Evolutionary conservation across 306 rosid species (phyloP), one percentile per base, ranked within the genome.

Genomic region (Lathyrus sativus): DNA sequence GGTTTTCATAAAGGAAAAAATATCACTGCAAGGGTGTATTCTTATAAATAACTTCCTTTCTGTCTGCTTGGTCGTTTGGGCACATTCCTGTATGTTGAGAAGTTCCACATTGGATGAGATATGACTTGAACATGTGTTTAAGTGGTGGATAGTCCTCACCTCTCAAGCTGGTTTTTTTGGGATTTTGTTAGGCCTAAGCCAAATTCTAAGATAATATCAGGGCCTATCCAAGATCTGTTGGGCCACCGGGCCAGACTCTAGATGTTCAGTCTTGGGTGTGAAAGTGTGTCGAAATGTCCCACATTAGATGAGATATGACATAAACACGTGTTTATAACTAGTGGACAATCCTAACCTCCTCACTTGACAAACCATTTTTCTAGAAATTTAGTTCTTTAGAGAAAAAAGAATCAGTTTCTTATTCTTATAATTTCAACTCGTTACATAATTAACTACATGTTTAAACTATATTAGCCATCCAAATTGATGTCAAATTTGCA

Each of bases 51-150:
- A 58, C 35, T 48, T 39, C 70, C 49, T 76, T 63, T 57, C 31
- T 71, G 29, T 48, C 56, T 37, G 6, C 60, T 5, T 56, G 49
- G 29, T 38, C 10, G 26, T 74, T 46, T 46, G 74, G 73, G 66
- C 45, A 15, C 44, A 67, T 58, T 22, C 33, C 53, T 53, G 24
- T 22, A 15, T 75, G 17, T 55, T 55, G 39, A 51, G 58, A 51
- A 51, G 31, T 51, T 29, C 28, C 58, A 19, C n/a, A 51, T 10
- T 10, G n/a, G 58, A 19, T 51, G 33, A 51, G 33, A 51, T 51
- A 51, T 10, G 3, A 11, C 29, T 51, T 3, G 14, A 51, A 51
- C 58, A 9, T 5, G 7, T 51, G 11, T 51, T 51, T 51, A 51
- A 51, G 58, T 51, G 31, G 31, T 49, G n/a, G 28, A 18, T 11